Conservation (phyloP, 108 stramenopile genomes). For the Skeletonema potamos region DNA sequence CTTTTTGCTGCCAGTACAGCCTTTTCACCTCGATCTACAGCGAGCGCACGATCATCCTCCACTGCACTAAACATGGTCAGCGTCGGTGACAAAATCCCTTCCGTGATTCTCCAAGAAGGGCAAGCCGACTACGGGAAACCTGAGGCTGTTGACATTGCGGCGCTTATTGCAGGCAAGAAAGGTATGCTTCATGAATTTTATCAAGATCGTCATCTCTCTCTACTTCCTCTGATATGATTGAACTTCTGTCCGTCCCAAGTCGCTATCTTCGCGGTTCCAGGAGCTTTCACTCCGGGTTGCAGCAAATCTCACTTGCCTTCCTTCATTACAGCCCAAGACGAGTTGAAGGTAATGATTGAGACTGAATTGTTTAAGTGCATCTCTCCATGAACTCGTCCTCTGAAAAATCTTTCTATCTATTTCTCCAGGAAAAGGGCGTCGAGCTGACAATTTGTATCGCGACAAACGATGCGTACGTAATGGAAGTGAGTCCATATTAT, state of each 20-base stretch:
- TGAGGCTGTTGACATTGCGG: constrained; percentile 53
- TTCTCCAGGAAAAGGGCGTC: constrained; percentile 83
- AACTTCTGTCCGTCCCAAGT: too few species aligned
- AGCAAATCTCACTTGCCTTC: constrained; percentile 87
- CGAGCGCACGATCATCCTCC: constrained; percentile 9
- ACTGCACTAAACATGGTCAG: constrained; percentile 31
- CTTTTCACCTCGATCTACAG: constrained; percentile 27
- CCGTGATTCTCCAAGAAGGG: constrained; percentile 60
- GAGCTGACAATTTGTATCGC: constrained; percentile 86
- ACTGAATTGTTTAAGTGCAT: too few species aligned
- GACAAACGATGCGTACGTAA: constrained; percentile 86
- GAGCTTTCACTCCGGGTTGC: constrained; percentile 91
- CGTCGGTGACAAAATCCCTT: constrained; percentile 73
- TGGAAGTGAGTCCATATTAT: constrained; percentile 65
- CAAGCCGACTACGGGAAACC: constrained; percentile 59
- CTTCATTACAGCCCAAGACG: constrained; percentile 79
- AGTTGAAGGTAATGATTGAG: constrained; percentile 76
- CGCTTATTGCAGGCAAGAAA: constrained; percentile 80
- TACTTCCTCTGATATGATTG: too few species aligned
- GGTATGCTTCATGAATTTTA: too few species aligned
- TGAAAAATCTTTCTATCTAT: too few species aligned
- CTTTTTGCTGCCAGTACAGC: constrained; percentile 11
- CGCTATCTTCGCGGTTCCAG: constrained; percentile 90
- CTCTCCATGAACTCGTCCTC: too few species aligned
- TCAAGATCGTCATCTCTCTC: too few species aligned